Evolutionary conservation across 2,329 filamentous ascomycete genomes (phyloP), one percentile per base, ranked within the genome.

Genomic region (Venturia pyrina): DNA sequence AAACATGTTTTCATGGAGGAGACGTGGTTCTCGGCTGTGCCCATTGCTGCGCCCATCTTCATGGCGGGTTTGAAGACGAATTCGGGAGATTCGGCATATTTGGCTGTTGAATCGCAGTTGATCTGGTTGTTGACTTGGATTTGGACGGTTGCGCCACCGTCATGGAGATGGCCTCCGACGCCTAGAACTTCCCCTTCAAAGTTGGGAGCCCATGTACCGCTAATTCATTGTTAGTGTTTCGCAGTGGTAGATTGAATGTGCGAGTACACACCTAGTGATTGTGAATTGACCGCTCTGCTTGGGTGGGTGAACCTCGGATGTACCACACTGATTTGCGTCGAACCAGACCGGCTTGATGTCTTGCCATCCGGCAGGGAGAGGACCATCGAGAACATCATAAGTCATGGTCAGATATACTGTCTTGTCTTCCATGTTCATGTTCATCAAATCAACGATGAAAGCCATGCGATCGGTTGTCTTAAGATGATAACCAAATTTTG

Each of bases 391-490:
- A 19, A 64, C 28, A 59, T 65, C 61, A 24, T 65, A 66, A 24
- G 60, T 65, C 60, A 66, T 65, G 24, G 65, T 66, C 13, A 66
- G 50, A 19, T 65, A 66, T 21, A 65, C 62, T 5, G 19, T 32
- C 11, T 56, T 57, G 32, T 66, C 65, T 15, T 65, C 61, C 60
- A 65, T 65, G 40, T 65, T 66, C 41, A 48, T 53, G 43, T 66
- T 66, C 65, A 66, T 66, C 28, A 66, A 21, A 28, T 66, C 65
- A 34, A 66, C 62, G 62, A 66, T 66, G 60, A 66, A 53, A 34
- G 65, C 65, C 34, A 66, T 40, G 17, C 65, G 32, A 50, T 66
- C 65, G 11, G 28, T 44, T 5, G 50, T 46, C 24, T n/a, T 53
- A 15, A 66, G 41, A 28, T 65, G 41, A 34, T 66, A 66, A 7